Percentiles rank a stretch among this genome's conserved stretches.
phyloP scores from a whole-genome alignment of 805 yeast species.

The Metschnikowia corniflorae region DNA sequence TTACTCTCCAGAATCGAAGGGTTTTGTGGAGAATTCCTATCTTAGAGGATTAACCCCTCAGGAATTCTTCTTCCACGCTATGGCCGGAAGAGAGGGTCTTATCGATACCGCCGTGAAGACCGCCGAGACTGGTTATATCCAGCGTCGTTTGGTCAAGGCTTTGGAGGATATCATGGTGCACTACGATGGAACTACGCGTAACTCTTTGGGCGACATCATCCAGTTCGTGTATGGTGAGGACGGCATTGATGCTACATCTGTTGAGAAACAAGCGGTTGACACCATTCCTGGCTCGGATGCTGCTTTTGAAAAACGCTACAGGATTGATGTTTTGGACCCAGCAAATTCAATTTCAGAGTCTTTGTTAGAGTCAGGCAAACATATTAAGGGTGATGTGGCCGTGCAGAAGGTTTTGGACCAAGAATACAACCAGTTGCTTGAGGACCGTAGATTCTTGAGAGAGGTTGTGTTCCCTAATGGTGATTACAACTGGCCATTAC shows the following conservation, averaged over 20 bases:
- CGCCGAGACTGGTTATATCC: conserved; percentile 98
- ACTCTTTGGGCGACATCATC: conserved; percentile 92
- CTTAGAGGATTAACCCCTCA: conserved; percentile 93
- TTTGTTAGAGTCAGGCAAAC: conserved; percentile 82
- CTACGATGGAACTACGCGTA: conserved; percentile 97
- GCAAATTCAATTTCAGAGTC: conserved; percentile 61
- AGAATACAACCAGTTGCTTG: conserved; percentile 73
- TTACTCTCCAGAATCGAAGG: conserved; percentile 97
- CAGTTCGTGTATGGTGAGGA: conserved; percentile 98
- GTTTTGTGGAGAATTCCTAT: conserved; percentile 95
- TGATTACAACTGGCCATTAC: conserved; percentile 96
- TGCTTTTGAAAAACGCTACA: conserved; percentile 77
- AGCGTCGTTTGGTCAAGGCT: conserved; percentile 96
- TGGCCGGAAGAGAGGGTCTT: conserved; percentile 98
- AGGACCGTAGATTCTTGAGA: conserved; percentile 79
- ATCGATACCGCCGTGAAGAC: conserved; percentile 99
- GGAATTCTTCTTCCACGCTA: conserved; percentile 96
- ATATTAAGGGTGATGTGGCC: conserved; percentile 83
- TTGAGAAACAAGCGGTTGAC: conserved; percentile 93
- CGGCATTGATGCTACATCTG: conserved; percentile 97
- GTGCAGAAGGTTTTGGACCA: conserved; percentile 76
- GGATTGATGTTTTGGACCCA: conserved; percentile 79
- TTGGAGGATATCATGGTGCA: conserved; percentile 97
- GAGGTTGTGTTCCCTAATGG: conserved; percentile 82
- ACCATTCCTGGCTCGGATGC: conserved; percentile 91